Conservation (phyloP, 441 rosid species). For the Heliophila coronopifolia region DNA sequence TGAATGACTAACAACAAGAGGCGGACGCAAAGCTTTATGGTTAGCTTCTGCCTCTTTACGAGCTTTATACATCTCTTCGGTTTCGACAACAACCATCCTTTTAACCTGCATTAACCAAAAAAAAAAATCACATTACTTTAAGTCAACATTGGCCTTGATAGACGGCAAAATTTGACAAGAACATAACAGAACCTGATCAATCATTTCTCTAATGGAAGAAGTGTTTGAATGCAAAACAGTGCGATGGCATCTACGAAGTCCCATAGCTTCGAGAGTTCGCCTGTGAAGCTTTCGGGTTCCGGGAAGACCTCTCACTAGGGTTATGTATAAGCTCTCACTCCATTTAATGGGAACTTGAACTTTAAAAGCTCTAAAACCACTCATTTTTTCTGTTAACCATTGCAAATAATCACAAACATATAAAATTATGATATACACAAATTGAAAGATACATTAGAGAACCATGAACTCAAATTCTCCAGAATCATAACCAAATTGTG, state of each 20-base stretch:
- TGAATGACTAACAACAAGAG: conserved; percentile 60
- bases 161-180: background rate
- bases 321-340: conserved; percentile 75
- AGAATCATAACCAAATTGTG: no score
- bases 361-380: conserved; percentile 55
- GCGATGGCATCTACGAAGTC: conserved; percentile 78
- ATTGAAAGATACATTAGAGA: conserved; percentile 12
- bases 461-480: background rate
- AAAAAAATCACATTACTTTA: background rate
- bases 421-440: conserved; percentile 27
- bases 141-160: background rate
- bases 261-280: conserved; percentile 82
- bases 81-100: conserved; percentile 77
- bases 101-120: no score
- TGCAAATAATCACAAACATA: conserved; percentile 1
- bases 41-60: conserved; percentile 62
- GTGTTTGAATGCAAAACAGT: conserved; percentile 81
- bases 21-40: conserved; percentile 54
- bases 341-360: conserved; percentile 62
- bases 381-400: conserved; percentile 12
- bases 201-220: conserved; percentile 80
- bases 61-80: conserved; percentile 87
- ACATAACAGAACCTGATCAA: conserved; percentile 64
- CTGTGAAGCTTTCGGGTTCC: conserved; percentile 89
- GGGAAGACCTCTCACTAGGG: conserved; percentile 82